Base-by-base conservation (phyloP, 2,329 filamentous ascomycete genomes). In the Fusarium sp. region DNA sequence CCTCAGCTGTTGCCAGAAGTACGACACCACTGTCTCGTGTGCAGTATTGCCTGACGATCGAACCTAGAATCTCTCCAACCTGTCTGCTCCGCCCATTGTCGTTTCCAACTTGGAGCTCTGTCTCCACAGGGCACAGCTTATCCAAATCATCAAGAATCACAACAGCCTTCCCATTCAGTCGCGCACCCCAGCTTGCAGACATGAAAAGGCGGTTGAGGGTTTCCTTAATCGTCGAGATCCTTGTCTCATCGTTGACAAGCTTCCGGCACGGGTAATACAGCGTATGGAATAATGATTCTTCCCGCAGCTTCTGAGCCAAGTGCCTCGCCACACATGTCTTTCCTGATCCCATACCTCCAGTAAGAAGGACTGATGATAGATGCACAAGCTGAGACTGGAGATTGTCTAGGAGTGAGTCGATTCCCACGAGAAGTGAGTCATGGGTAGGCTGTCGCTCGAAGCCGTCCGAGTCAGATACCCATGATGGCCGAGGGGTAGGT, bases 91-190 rank as follows among this genome's bases (percentile, higher is more conserved):
- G 91, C 20, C 94, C 94, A 79, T 99, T 98, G 76, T 98, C 95
- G 69, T 95, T 95, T 71, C 95, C 95, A 6, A 97, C 94, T 82
- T 98, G 95, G 14, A 99, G 88, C 81, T 99, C 97, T 0, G 95
- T 98, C 83, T 99, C 97, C 1, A 92, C 93, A 0, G 97, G 96
- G 80, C 96, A 98, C 2, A 99, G 87, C 79, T 94, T 95, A 82
- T 99, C 97, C 8, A 99, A 85, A 79, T 99, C 97, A 79, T 99
- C 97, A 2, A 99, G 86, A 58, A 99, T 91, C 22, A 99, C 94
- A 4, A 98, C 81, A 0, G 95, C 90, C 71, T 91, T 92, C 6
- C 97, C 97, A 25, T 95, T 95, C 1, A 97, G 88, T 69, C 96
- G 90, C 38, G 96, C 94, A 40, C 94, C 95, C 97, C 97, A 99